Conservation (phyloP, 1,284 basidiomycete genomes). For the Retiboletus flavoniger region DNA sequence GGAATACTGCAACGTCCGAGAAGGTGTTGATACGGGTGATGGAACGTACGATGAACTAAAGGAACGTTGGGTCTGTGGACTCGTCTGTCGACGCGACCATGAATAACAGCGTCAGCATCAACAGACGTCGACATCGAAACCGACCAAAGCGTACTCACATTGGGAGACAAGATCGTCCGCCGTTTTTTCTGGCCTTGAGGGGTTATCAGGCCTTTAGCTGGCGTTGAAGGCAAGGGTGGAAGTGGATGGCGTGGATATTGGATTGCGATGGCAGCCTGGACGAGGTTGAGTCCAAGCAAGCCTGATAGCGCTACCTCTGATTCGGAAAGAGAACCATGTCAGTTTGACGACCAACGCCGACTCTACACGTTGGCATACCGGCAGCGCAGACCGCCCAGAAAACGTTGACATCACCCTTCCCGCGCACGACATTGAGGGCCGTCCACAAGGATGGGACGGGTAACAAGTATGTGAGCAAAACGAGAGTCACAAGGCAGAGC, state of each 20-base stretch:
- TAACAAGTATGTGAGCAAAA: conserved; percentile 51
- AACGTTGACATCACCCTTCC: conserved; percentile 10
- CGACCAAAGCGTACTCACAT: conserved; percentile 37
- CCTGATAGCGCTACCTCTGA: conserved; percentile 45
- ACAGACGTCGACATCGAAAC: background rate
- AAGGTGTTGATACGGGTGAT: conserved; percentile 55
- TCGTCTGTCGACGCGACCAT: conserved; percentile 37
- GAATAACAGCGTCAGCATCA: background rate
- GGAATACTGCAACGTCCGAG: conserved; percentile 41
- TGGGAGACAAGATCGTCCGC: conserved; percentile 43
- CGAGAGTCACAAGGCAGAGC: conserved; percentile 43
- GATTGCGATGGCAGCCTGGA: conserved; percentile 52
- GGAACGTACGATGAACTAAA: conserved; percentile 49
- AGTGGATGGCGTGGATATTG: conserved; percentile 50
- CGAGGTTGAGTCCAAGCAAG: conserved; percentile 48
- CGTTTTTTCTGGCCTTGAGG: conserved; percentile 41
- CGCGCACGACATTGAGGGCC: conserved; percentile 35
- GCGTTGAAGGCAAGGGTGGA: conserved; percentile 39
- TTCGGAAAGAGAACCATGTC: background rate
- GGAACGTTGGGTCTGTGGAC: conserved; percentile 54
- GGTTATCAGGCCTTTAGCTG: conserved; percentile 38
- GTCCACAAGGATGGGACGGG: conserved; percentile 51
- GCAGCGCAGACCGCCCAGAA: conserved; percentile 21
- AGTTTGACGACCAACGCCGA: background rate
- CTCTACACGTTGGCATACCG: conserved; percentile 17